Conservation (phyloP, 2,329 filamentous ascomycete species). For the Aspergillus jensenii region DNA sequence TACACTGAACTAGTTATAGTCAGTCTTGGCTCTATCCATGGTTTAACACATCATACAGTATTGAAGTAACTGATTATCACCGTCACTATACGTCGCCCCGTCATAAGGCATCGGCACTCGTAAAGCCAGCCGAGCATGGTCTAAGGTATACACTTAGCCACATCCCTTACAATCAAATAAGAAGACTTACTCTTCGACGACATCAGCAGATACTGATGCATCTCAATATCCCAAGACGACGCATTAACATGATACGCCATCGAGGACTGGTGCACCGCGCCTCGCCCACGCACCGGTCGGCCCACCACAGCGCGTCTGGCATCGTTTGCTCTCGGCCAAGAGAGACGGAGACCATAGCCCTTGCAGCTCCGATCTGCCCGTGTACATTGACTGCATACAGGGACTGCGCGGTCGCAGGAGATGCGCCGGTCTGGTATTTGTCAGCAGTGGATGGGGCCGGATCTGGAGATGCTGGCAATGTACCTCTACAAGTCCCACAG, state of each 20-base stretch:
- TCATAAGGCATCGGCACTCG: conserved; percentile 3
- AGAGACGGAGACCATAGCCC: conserved; percentile 10
- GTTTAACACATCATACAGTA: conserved; percentile 4
- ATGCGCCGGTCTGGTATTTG: conserved; percentile 8
- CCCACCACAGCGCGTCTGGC: conserved; percentile 6
- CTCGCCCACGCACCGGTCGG: neutral
- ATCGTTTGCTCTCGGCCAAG: conserved; percentile 11
- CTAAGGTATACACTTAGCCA: neutral
- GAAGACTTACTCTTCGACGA: neutral
- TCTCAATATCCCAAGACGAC: conserved; percentile 9
- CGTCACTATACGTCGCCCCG: neutral
- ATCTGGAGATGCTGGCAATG: neutral
- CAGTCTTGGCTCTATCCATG: neutral
- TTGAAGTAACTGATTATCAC: conserved; percentile 3
- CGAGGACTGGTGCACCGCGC: neutral
- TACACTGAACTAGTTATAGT: conserved; percentile 5
- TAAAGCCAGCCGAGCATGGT: neutral
- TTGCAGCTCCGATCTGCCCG: conserved; percentile 6
- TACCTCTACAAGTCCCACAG: conserved; percentile 12
- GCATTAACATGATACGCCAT: conserved; percentile 5
- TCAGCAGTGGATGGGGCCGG: neutral
- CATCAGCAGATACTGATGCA: conserved; percentile 3
- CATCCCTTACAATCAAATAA: neutral
- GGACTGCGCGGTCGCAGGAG: conserved; percentile 6
- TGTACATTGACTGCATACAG: conserved; percentile 5